Evolutionary conservation across 306 rosid species (phyloP), one percentile per base, ranked within the genome.

Genomic region (Senna tora): DNA sequence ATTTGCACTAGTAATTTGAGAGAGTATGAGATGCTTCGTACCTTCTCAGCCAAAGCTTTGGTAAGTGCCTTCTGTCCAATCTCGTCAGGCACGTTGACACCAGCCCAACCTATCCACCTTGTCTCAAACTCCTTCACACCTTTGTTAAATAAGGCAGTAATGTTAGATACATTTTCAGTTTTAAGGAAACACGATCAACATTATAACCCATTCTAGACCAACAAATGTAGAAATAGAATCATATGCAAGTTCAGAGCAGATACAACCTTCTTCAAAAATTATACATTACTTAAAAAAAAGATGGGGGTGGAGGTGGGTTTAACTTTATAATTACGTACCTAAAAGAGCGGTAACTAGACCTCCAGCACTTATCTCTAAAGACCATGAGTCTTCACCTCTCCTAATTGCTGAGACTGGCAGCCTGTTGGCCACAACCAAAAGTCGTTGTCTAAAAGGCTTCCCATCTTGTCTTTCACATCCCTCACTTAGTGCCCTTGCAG

Each of bases 51-150:
- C 74, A 92, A 86, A 61, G 97, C 93, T 78, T 81, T 85, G 1
- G 91, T 92, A 67, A 92, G 96, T 25, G 96, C 96, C 68, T 84
- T 80, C 86, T 89, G 97, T 73, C 97, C 97, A 73, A 81, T 76
- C 72, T 81, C 90, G 62, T 92, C 97, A 0, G 97, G 92, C 64
- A 92, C 97, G 51, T 92, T 92, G 49, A 92, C 97, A 42, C 97
- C 97, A 2, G 97, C 96, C 97, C 97, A 92, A 33, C 97, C 97
- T 78, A 92, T 92, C 97, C 97, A 92, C 84, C 90, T 81, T 22
- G 93, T 89, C 71, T 89, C 93, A 75, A 92, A 89, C 45, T 87
- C 93, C 80, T 92, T 92, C 76, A 92, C 96, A 58, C 97, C 97
- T 92, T 78, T 30, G 52, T 67, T 65, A 83, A 71, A 76, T 53